phyloP scores from a whole-genome alignment of 768 basidiomycete species.

The Boletus speciosus region DNA sequence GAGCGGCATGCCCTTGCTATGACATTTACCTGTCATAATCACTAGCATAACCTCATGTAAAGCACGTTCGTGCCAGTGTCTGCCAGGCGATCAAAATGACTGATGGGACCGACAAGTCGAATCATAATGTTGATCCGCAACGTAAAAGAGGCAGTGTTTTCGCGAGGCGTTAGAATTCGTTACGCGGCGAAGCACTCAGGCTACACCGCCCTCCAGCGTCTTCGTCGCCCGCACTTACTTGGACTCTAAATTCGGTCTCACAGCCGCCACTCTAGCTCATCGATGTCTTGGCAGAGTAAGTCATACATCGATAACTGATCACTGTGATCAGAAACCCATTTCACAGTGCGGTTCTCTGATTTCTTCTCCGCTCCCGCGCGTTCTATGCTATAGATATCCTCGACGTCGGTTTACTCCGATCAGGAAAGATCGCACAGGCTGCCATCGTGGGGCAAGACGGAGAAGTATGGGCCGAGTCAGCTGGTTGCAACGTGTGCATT shows the following conservation, averaged over 20 bases:
- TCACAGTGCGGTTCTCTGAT: neutral
- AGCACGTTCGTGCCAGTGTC: neutral
- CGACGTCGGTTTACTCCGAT: constrained; percentile 74
- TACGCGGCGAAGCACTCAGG: neutral
- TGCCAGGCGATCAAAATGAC: neutral
- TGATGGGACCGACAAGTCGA: neutral
- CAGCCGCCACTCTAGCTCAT: neutral
- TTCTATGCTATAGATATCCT: constrained; percentile 61
- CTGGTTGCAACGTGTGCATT: constrained; percentile 24
- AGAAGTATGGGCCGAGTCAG: constrained; percentile 32
- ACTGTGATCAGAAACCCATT: neutral
- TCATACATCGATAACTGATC: neutral
- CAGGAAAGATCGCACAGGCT: constrained; percentile 67
- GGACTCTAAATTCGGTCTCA: neutral
- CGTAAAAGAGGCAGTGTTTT: neutral
- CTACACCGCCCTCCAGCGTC: neutral
- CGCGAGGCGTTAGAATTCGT: constrained; percentile 2
- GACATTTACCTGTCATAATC: neutral
- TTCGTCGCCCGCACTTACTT: neutral
- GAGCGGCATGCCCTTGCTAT: constrained; percentile 49
- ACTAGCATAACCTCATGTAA: neutral
- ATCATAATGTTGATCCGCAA: neutral
- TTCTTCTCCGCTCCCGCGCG: neutral
- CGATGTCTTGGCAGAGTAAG: constrained; percentile 30
- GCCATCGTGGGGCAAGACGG: constrained; percentile 42